phyloP scores from a whole-genome alignment of 208 protist species.

The Leishmania major region DNA sequence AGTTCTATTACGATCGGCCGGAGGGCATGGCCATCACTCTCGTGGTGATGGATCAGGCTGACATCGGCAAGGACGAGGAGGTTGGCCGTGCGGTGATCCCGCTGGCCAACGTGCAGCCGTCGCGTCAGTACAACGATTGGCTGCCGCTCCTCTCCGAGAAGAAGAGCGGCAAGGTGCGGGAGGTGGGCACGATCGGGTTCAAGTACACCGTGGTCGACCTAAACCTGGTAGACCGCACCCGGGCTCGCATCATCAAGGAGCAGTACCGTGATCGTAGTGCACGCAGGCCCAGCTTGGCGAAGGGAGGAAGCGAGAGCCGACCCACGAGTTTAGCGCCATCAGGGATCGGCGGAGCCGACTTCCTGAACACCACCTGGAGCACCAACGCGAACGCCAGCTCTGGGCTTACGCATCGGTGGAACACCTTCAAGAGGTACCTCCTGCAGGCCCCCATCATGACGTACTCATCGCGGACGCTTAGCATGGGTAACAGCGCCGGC shows the following conservation, averaged over 20 bases:
- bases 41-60: conserved; percentile 83
- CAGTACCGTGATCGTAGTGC: conserved; percentile 1
- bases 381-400: not conserved
- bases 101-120: conserved; percentile 41
- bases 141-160: conserved; percentile 46
- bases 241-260: conserved; percentile 37
- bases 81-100: conserved; percentile 67
- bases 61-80: conserved; percentile 59
- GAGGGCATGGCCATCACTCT: conserved; percentile 52
- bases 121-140: conserved; percentile 71
- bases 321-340: not conserved
- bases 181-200: conserved; percentile 73
- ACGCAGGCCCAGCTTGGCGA: conserved; percentile 6
- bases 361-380: not conserved
- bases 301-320: conserved; percentile 9
- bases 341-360: not conserved
- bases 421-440: conserved; percentile 24
- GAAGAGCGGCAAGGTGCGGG: conserved; percentile 26
- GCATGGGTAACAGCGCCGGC: not conserved
- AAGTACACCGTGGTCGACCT: conserved; percentile 77
- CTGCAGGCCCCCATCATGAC: not conserved
- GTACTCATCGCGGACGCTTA: not conserved
- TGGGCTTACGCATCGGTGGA: conserved; percentile 14
- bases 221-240: conserved; percentile 60
- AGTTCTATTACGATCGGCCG: conserved; percentile 70